A percentile compares a stretch with the other conserved stretches of the same genome.
Conservation (phyloP, 2,329 filamentous ascomycete species). For the Penicillium frequentans region DNA sequence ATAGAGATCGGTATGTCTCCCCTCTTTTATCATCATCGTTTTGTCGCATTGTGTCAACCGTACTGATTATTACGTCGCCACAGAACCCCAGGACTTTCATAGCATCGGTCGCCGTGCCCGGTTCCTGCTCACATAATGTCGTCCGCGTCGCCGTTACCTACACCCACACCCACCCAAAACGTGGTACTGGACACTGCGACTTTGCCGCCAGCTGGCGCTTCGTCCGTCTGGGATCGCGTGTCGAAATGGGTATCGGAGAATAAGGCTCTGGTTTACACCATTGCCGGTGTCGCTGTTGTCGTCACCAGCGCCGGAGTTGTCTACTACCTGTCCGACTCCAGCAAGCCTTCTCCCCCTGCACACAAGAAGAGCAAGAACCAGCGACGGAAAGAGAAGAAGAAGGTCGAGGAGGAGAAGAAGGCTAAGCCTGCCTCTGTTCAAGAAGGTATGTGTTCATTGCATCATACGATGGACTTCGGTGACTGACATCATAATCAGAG, state of each 20-base stretch:
- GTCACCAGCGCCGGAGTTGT: constrained; percentile 88
- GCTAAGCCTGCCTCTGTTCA: constrained; percentile 48
- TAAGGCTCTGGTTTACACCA: constrained; percentile 92
- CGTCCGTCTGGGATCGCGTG: constrained; percentile 84
- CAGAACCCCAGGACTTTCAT: constrained; percentile 20
- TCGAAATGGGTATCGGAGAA: constrained; percentile 92
- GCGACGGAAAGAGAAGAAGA: constrained; percentile 69
- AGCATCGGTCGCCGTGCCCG: constrained; percentile 20
- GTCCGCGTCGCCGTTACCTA: constrained; percentile 37
- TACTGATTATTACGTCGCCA: background rate
- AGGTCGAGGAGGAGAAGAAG: constrained; percentile 54
- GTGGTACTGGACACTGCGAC: constrained; percentile 42
- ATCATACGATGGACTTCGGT: constrained; percentile 1
- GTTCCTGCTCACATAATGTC: constrained; percentile 42
- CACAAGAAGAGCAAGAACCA: constrained; percentile 84
- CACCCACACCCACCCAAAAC: constrained; percentile 36
- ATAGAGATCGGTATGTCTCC: constrained; percentile 24
- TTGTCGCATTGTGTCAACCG: constrained; percentile 4
- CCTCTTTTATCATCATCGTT: background rate
- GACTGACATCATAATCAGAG: constrained; percentile 26
- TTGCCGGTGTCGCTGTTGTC: constrained; percentile 89
- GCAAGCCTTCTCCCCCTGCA: constrained; percentile 38
- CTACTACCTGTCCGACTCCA: constrained; percentile 74
- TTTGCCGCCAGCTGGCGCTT: constrained; percentile 52
- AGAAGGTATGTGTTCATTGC: constrained; percentile 29